phyloP scores from a whole-genome alignment of 2,329 filamentous ascomycete genomes.

The Phaeoacremonium minimum region DNA sequence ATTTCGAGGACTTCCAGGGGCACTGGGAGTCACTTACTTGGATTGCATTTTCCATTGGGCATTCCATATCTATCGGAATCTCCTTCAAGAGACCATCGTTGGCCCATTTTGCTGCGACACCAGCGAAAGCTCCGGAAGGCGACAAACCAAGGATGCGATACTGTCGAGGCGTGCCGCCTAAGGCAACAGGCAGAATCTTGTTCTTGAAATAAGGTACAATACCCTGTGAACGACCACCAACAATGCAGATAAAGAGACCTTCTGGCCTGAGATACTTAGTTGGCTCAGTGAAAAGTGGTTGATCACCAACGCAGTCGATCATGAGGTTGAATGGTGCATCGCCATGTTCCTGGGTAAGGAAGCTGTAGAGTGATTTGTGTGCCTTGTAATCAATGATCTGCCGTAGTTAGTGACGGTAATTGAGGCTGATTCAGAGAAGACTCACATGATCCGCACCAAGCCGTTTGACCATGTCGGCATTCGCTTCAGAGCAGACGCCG shows the following conservation, averaged over 20 bases:
- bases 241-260: conserved; percentile 28
- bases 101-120: conserved; percentile 18
- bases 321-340: conserved; percentile 34
- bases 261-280: conserved; percentile 30
- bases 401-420: no score
- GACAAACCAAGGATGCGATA: conserved; percentile 22
- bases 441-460: conserved; percentile 45
- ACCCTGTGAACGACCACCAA: conserved; percentile 23
- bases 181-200: conserved; percentile 20
- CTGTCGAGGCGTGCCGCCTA: conserved; percentile 23
- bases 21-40: no score
- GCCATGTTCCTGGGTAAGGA: conserved; percentile 26
- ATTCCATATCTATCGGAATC: conserved; percentile 24
- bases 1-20: conserved; percentile 3
- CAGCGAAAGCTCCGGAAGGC: conserved; percentile 19
- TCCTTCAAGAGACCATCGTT: conserved; percentile 19
- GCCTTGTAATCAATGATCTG: conserved; percentile 36
- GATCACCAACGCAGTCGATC: conserved; percentile 44
- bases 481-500: conserved; percentile 42
- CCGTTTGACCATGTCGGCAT: conserved; percentile 36
- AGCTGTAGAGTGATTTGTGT: conserved; percentile 26
- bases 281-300: conserved; percentile 36
- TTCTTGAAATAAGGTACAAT: conserved; percentile 22
- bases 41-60: conserved; percentile 18
- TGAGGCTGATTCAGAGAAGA: neutral